A percentile compares a stretch with the other conserved stretches of the same genome.
These are phyloP conservation scores for Rhizopogon hawkerae DNA, from an alignment of 1,284 basidiomycete genomes.

Conservation along the genomic window DNA sequence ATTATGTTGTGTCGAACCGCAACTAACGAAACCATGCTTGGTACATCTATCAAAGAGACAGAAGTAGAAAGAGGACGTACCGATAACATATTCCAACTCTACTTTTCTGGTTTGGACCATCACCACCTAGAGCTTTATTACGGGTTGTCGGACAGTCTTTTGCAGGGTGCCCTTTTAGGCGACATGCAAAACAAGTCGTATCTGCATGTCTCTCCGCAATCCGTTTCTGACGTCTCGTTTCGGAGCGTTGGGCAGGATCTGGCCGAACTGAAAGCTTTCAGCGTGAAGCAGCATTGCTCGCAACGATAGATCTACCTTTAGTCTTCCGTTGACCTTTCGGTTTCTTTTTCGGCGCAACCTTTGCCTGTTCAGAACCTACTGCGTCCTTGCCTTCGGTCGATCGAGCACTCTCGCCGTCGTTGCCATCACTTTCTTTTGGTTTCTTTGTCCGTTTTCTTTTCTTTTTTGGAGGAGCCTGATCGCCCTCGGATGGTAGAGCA, in stretches of 20 bases:
- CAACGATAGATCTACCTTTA: conserved; percentile 10
- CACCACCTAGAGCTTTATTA: conserved; percentile 23
- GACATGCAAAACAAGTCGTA: conserved; percentile 84
- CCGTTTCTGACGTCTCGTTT: conserved; percentile 60
- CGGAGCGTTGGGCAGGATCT: conserved; percentile 38
- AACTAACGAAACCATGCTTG: conserved; percentile 40
- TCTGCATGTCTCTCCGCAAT: conserved; percentile 49
- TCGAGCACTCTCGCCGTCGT: conserved; percentile 4
- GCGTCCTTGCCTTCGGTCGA: conserved; percentile 1
- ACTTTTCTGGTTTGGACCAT: conserved; percentile 25
- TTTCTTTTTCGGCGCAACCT: not conserved
- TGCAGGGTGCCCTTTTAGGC: conserved; percentile 78
- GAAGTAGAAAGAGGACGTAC: conserved; percentile 33
- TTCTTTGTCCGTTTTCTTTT: conserved; percentile 35
- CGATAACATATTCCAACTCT: conserved; percentile 74
- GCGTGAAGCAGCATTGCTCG: not conserved
- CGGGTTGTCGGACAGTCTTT: conserved; percentile 67
- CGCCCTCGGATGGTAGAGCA: conserved; percentile 8
- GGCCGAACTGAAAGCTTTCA: conserved; percentile 17
- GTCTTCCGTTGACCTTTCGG: conserved; percentile 5
- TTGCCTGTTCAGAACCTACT: not conserved
- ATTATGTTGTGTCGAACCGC: conserved; percentile 74
- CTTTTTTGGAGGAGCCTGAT: conserved; percentile 30
- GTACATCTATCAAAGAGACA: not conserved
- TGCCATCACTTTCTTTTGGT: conserved; percentile 18